Evolutionary conservation across 2,329 filamentous ascomycete genomes (phyloP).

Genomic region (Aspergillus fijiensis): DNA sequence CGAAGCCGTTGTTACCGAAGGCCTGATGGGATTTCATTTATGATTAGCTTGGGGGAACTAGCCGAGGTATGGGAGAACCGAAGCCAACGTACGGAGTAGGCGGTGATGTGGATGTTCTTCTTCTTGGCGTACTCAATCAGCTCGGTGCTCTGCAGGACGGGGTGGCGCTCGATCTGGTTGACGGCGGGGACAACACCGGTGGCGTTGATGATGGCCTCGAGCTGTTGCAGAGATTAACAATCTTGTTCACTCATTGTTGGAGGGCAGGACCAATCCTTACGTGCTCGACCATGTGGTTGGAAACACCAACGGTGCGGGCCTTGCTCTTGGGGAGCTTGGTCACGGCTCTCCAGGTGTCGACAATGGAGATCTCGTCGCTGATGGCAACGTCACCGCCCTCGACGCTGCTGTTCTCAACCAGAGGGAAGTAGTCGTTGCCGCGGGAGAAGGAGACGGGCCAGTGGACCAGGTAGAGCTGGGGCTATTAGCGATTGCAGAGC

Average conservation of each 20-base stretch:
- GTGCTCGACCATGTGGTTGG: slow-evolving; percentile 42
- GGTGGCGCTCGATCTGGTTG: slow-evolving; percentile 70
- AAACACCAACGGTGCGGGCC: slow-evolving; percentile 43
- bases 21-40: slow-evolving; percentile 31
- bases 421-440: slow-evolving; percentile 49
- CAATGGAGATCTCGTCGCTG: slow-evolving; percentile 44
- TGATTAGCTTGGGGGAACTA: slow-evolving; percentile 9
- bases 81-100: slow-evolving; percentile 54
- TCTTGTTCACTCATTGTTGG: neutral
- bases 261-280: slow-evolving; percentile 20
- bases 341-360: slow-evolving; percentile 49
- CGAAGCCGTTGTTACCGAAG: slow-evolving; percentile 59
- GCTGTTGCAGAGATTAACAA: slow-evolving; percentile 20
- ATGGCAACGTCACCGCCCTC: slow-evolving; percentile 45
- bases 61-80: neutral
- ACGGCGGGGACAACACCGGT: slow-evolving; percentile 60
- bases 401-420: slow-evolving; percentile 36
- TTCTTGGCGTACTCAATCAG: slow-evolving; percentile 58
- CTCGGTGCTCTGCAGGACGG: slow-evolving; percentile 63
- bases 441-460: slow-evolving; percentile 46
- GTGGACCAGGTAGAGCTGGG: slow-evolving; percentile 45
- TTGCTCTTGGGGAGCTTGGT: slow-evolving; percentile 45
- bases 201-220: slow-evolving; percentile 57
- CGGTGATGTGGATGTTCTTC: slow-evolving; percentile 61
- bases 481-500: slow-evolving; percentile 8